Percentiles rank a stretch among this genome's conserved stretches.
phyloP scores from a whole-genome alignment of 148 eudicot genomes.

The Vaccinium macrocarpon region DNA sequence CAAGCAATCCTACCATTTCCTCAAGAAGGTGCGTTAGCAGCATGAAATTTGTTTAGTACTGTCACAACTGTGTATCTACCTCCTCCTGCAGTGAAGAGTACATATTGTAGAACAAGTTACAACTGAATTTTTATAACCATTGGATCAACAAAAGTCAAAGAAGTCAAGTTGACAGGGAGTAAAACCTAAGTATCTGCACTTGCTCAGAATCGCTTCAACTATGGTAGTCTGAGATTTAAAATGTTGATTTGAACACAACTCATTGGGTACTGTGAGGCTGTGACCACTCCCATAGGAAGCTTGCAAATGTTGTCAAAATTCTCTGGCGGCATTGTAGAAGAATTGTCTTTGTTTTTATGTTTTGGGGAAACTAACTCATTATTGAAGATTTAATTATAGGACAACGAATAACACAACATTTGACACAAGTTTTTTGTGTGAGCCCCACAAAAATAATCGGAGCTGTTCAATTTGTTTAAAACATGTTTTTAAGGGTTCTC shows the following conservation, averaged over 20 bases:
- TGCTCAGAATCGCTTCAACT: background rate
- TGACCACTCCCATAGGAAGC: background rate
- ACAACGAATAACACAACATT: no score
- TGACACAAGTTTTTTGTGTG: no score
- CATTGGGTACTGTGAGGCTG: background rate
- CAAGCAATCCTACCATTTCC: slow-evolving; percentile 26
- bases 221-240: background rate
- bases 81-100: background rate
- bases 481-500: no score
- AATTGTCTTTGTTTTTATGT: background rate
- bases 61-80: background rate
- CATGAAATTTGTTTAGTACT: background rate
- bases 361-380: background rate
- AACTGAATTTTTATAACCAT: background rate
- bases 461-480: no score
- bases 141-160: background rate
- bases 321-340: background rate
- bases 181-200: background rate
- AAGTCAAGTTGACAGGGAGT: background rate
- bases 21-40: slow-evolving; percentile 22
- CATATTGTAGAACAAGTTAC: background rate
- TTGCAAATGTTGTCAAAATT: background rate
- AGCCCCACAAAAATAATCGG: no score
- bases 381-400: background rate
- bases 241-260: background rate